These are phyloP conservation scores for Coemansia aciculifera DNA, from an alignment of 192 early-diverging fungal species.

Conservation along the genomic window DNA sequence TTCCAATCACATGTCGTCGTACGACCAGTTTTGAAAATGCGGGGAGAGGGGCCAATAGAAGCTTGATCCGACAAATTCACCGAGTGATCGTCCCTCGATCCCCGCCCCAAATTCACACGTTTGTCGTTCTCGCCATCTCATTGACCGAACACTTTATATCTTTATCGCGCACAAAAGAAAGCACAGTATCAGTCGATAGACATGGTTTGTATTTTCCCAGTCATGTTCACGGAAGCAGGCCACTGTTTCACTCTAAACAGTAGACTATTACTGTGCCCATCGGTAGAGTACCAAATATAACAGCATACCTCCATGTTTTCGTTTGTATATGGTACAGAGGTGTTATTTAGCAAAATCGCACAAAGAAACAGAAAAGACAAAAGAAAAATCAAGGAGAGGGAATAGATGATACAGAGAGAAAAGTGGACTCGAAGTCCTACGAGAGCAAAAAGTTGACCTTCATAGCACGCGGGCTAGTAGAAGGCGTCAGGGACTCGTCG, in stretches of 20 bases:
- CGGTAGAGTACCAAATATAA: neutral
- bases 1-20: neutral
- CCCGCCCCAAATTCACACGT: neutral
- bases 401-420: slow-evolving; percentile 6
- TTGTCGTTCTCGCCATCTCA: neutral
- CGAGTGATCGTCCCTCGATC: slow-evolving; percentile 1
- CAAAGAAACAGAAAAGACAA: neutral
- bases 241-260: slow-evolving; percentile 7
- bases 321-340: slow-evolving; percentile 2
- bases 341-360: slow-evolving; percentile 1
- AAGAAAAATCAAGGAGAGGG: neutral
- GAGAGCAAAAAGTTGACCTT: slow-evolving; percentile 40
- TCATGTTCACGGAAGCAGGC: neutral
- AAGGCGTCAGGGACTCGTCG: slow-evolving; percentile 6
- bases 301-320: neutral
- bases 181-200: neutral
- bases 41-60: neutral
- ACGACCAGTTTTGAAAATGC: neutral
- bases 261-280: neutral
- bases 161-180: neutral
- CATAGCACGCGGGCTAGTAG: slow-evolving; percentile 20
- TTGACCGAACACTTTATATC: neutral
- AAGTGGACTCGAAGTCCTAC: neutral
- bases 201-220: neutral
- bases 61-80: slow-evolving; percentile 2